phyloP scores from a whole-genome alignment of 495 filamentous ascomycete genomes.

The Penicillium pancosmium region DNA sequence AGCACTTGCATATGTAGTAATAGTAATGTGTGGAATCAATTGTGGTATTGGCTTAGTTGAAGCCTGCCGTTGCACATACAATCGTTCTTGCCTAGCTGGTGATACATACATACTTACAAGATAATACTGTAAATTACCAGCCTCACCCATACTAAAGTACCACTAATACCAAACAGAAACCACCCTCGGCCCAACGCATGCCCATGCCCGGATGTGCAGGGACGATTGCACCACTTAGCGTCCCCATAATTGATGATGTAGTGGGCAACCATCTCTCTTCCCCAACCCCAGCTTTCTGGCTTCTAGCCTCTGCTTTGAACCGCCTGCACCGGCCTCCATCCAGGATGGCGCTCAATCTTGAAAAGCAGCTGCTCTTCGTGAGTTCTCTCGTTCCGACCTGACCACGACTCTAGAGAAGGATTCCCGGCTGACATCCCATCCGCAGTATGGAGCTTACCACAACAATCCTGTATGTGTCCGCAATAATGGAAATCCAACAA shows the following conservation, averaged over 20 bases:
- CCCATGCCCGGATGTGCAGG: constrained; percentile 19
- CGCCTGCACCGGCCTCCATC: constrained; percentile 1
- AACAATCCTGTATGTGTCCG: constrained; percentile 68
- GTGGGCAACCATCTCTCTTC: constrained; percentile 9
- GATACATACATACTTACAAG: not conserved
- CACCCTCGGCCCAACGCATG: constrained; percentile 23
- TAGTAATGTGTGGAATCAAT: no score
- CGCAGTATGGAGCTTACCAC: constrained; percentile 93
- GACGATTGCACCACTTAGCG: constrained; percentile 25
- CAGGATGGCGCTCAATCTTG: constrained; percentile 73
- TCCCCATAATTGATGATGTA: constrained; percentile 24
- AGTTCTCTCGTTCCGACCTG: constrained; percentile 28
- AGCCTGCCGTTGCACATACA: no score
- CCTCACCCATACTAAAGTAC: not conserved
- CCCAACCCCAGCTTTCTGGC: constrained; percentile 10
- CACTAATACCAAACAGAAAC: constrained; percentile 15
- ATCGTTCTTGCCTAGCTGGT: no score
- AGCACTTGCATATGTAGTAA: no score
- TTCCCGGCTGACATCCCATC: constrained; percentile 22
- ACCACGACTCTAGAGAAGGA: not conserved
- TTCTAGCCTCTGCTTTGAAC: not conserved
- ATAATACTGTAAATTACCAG: constrained; percentile 2
- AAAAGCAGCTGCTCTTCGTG: constrained; percentile 80
- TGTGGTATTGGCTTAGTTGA: no score
- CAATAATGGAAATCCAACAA: constrained; percentile 3